Evolutionary conservation across 352 stramenopile species (phyloP), one percentile per base, ranked within the genome.

Genomic region (Achlya hypogyna): DNA sequence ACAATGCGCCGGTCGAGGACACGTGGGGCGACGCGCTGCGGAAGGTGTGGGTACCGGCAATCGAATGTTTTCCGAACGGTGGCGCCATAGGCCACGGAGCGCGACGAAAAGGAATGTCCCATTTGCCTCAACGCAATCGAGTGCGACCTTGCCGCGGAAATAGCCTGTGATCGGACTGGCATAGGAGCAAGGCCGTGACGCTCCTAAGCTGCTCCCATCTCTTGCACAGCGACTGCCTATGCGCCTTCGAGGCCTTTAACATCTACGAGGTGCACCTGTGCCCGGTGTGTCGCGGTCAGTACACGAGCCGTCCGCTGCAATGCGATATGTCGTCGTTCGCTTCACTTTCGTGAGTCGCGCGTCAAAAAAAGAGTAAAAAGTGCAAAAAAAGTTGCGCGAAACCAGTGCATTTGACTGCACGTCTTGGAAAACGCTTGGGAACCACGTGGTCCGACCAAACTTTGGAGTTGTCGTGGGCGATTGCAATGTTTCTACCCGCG

Each of bases 191-290:
- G 31, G 5, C 23, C n/a, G 77, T 79, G 5, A 66, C 72, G 20
- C 65, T 95, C 27, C 71, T 95, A 56, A 95, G 78, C 63, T 95
- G 86, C 59, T 86, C 82, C 45, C 86, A 95, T 40, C 56, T 76
- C 8, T 91, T 95, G 63, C 86, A 95, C 64, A 42, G 72, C 22
- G 76, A 79, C 38, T 95, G 86, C 45, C 74, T 95, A 3, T 66
- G 58, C 9, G 83, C 86, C 4, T 95, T 95, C 62, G 86, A 93
- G 64, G 70, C 86, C 42, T 95, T 95, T 62, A 92, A 87, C 72
- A 90, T 93, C 70, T 92, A 93, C 72, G 84, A 91, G 60, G 71
- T 88, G 25, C 72, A 78, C 12, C 65, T 90, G 5, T 95, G 84
- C 52, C 84, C 86, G 5, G 77, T 95, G 14, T 95, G 87, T 70